Percentiles rank a stretch among this genome's conserved stretches.
Evolutionary conservation across 345 rosid genomes (phyloP).

Genomic region (Adansonia digitata): DNA sequence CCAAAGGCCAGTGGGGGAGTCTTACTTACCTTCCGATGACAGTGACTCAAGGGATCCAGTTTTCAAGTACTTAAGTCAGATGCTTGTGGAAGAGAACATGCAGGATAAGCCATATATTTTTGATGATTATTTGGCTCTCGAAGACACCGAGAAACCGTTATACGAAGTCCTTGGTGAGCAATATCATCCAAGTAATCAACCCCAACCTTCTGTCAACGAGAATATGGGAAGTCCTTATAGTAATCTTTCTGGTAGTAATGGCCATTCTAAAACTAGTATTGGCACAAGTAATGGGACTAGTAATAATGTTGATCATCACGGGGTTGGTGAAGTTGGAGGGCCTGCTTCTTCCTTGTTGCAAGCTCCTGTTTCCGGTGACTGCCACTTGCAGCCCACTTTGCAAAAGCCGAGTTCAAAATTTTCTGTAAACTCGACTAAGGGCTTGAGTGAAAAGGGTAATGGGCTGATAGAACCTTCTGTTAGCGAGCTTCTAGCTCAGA

Average conservation of each 20-base stretch:
- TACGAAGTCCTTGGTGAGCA: slow-evolving; percentile 59
- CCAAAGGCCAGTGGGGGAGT: slow-evolving; percentile 28
- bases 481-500: slow-evolving; percentile 43
- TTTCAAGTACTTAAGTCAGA: slow-evolving; percentile 57
- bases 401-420: slow-evolving; percentile 5
- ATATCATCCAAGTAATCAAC: slow-evolving; percentile 37
- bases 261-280: slow-evolving; percentile 27
- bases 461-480: slow-evolving; percentile 31
- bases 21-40: slow-evolving; percentile 43
- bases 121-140: slow-evolving; percentile 61
- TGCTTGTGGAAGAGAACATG: slow-evolving; percentile 78
- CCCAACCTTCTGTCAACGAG: background rate
- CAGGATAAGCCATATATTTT: slow-evolving; percentile 57
- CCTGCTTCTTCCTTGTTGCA: slow-evolving; percentile 1
- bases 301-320: background rate
- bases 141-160: slow-evolving; percentile 67
- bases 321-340: slow-evolving; percentile 15
- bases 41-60: slow-evolving; percentile 50
- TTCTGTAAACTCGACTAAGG: slow-evolving; percentile 20
- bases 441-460: background rate
- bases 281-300: slow-evolving; percentile 9
- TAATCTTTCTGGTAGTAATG: slow-evolving; percentile 28
- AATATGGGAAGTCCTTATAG: slow-evolving; percentile 41
- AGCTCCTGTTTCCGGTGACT: slow-evolving; percentile 13
- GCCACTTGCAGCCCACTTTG: slow-evolving; percentile 13